A percentile compares a stretch with the other conserved stretches of the same genome.
Evolutionary conservation across 2,329 filamentous ascomycete species (phyloP).

Genomic region (Curvularia lunata): DNA sequence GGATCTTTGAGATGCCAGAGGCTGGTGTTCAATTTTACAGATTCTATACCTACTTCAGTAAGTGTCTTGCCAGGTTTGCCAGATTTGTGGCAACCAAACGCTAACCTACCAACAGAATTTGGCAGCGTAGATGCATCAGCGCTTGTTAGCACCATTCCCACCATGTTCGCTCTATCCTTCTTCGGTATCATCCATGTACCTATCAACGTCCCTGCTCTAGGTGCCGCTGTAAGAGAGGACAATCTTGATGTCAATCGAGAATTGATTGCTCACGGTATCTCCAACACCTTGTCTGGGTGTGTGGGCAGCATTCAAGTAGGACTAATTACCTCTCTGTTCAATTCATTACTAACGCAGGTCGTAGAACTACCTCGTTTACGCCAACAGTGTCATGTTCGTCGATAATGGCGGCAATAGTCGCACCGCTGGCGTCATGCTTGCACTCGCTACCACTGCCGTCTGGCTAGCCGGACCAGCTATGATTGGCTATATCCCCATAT

Average conservation of each 20-base stretch:
- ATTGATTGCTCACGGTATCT: slow-evolving; percentile 88
- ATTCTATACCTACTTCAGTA: slow-evolving; percentile 94
- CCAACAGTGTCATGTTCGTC: slow-evolving; percentile 97
- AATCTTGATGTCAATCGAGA: slow-evolving; percentile 90
- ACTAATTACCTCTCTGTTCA: rapidly evolving
- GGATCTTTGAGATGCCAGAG: slow-evolving; percentile 89
- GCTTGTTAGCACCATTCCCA: slow-evolving; percentile 81
- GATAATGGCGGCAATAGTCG: slow-evolving; percentile 87
- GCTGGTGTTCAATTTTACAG: slow-evolving; percentile 93
- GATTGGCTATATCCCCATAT: slow-evolving; percentile 93
- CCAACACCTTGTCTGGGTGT: slow-evolving; percentile 87
- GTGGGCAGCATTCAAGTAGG: slow-evolving; percentile 78
- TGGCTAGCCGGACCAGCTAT: slow-evolving; percentile 85
- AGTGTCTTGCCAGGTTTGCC: slow-evolving; percentile 44
- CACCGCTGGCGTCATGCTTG: slow-evolving; percentile 84
- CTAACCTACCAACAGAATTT: slow-evolving; percentile 65
- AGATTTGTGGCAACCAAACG: not conserved
- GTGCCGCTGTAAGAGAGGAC: slow-evolving; percentile 88
- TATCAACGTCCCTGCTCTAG: slow-evolving; percentile 95
- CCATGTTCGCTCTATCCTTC: slow-evolving; percentile 96
- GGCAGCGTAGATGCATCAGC: slow-evolving; percentile 82
- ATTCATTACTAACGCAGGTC: slow-evolving; percentile 25
- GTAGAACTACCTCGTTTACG: slow-evolving; percentile 95
- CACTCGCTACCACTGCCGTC: slow-evolving; percentile 77
- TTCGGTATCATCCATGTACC: slow-evolving; percentile 97